Evolutionary conservation across 179 eudicot genomes (phyloP).

Genomic region (Gypsophila paniculata): DNA sequence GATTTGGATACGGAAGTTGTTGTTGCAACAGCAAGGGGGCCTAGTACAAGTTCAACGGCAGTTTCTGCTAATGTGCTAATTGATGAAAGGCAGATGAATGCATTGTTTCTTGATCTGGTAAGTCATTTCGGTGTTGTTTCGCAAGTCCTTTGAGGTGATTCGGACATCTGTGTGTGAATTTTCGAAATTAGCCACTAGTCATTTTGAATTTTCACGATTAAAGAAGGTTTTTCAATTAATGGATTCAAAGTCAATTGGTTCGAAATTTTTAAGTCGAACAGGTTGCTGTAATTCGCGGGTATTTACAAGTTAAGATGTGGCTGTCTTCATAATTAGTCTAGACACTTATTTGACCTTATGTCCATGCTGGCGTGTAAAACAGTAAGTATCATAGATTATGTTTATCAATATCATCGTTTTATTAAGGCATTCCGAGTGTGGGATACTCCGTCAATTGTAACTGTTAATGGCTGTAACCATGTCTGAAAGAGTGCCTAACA

Average conservation of each 20-base stretch:
- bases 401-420: neutral
- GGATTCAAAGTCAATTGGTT: neutral
- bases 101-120: constrained; percentile 86
- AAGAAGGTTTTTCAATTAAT: neutral
- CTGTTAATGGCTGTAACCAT: neutral
- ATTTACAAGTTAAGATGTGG: neutral
- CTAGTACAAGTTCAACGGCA: constrained; percentile 65
- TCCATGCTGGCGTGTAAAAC: neutral
- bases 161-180: neutral
- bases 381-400: no score
- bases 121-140: constrained; percentile 17
- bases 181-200: neutral
- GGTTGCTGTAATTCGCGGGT: neutral
- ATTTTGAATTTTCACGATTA: neutral
- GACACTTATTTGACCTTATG: neutral
- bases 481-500: neutral
- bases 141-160: neutral
- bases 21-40: constrained; percentile 74
- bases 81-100: constrained; percentile 97
- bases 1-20: constrained; percentile 84
- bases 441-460: neutral
- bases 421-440: neutral
- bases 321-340: neutral
- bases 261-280: neutral
- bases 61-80: constrained; percentile 72